phyloP scores from a whole-genome alignment of 345 rosid genomes.

The Toxicodendron radicans region DNA sequence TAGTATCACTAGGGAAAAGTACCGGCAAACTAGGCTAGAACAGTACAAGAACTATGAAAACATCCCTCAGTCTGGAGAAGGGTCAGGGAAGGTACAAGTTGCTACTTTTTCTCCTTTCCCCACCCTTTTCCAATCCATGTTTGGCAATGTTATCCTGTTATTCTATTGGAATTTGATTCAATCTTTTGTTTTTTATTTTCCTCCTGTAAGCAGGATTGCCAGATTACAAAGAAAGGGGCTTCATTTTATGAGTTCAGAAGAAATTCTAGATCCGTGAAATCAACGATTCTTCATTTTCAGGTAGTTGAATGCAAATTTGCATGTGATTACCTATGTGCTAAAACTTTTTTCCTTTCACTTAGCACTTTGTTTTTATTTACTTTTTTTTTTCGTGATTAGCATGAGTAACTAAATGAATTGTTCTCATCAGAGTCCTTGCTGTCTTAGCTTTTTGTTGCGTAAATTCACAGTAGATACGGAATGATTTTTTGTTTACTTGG shows the following conservation, averaged over 20 bases:
- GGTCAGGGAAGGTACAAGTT: constrained; percentile 55
- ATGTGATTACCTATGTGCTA: neutral
- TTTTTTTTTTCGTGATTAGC: neutral
- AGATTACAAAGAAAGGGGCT: constrained; percentile 46
- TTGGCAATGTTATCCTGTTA: neutral
- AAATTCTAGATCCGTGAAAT: constrained; percentile 71
- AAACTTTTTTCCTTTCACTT: neutral
- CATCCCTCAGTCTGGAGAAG: constrained; percentile 65
- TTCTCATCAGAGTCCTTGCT: neutral
- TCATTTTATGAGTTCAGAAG: constrained; percentile 55
- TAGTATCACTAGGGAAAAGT: constrained; percentile 76
- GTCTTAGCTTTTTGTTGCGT: neutral
- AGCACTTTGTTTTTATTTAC: neutral
- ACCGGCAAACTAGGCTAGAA: constrained; percentile 84
- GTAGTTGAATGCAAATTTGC: constrained; percentile 29
- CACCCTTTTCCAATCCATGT: neutral
- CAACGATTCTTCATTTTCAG: constrained; percentile 81
- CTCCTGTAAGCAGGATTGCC: constrained; percentile 44
- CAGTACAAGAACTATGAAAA: constrained; percentile 97
- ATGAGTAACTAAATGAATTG: neutral
- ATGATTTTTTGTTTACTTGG: neutral
- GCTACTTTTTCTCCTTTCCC: neutral
- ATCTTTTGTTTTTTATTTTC: neutral
- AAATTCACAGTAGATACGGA: neutral
- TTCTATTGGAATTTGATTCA: neutral